A percentile compares a stretch with the other conserved stretches of the same genome.
phyloP scores from a whole-genome alignment of 2,329 filamentous ascomycete genomes.

The Colletotrichum sublineola region DNA sequence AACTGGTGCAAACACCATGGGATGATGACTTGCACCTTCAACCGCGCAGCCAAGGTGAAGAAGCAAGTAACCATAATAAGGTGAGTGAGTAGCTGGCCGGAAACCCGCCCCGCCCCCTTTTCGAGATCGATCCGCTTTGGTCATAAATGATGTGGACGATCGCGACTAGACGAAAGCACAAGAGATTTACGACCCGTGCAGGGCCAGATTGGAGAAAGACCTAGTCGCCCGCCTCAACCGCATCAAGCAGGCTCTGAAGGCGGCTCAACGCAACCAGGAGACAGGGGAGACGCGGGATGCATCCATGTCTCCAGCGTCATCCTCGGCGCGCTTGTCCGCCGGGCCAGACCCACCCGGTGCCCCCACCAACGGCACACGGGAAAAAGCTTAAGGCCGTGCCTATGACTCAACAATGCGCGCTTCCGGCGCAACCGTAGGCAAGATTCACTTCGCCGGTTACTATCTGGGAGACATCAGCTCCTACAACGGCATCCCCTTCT shows the following conservation, averaged over 20 bases:
- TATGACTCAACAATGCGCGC: no score
- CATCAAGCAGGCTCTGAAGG: slow-evolving; percentile 54
- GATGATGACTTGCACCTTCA: slow-evolving; percentile 62
- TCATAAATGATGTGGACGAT: background rate
- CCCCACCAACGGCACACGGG: slow-evolving; percentile 29
- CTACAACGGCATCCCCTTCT: slow-evolving; percentile 62
- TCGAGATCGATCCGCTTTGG: background rate
- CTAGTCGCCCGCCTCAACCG: slow-evolving; percentile 56
- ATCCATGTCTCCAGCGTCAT: slow-evolving; percentile 32
- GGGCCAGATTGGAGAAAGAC: slow-evolving; percentile 45
- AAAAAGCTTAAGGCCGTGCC: slow-evolving; percentile 19
- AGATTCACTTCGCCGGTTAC: slow-evolving; percentile 62
- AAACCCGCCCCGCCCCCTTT: background rate
- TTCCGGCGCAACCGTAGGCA: slow-evolving; percentile 48
- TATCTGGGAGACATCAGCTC: slow-evolving; percentile 61
- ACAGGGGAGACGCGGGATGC: slow-evolving; percentile 12
- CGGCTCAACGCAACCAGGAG: slow-evolving; percentile 35
- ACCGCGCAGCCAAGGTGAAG: slow-evolving; percentile 37
- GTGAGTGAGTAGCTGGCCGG: no score
- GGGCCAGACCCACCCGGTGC: slow-evolving; percentile 17
- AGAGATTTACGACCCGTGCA: slow-evolving; percentile 31
- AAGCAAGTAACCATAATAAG: slow-evolving; percentile 30
- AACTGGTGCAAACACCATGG: slow-evolving; percentile 65
- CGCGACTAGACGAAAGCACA: no score
- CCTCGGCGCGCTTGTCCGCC: slow-evolving; percentile 19